Percentiles rank a stretch among this genome's conserved stretches.
phyloP scores from a whole-genome alignment of 331 rosid genomes.

The Malus hybrid region DNA sequence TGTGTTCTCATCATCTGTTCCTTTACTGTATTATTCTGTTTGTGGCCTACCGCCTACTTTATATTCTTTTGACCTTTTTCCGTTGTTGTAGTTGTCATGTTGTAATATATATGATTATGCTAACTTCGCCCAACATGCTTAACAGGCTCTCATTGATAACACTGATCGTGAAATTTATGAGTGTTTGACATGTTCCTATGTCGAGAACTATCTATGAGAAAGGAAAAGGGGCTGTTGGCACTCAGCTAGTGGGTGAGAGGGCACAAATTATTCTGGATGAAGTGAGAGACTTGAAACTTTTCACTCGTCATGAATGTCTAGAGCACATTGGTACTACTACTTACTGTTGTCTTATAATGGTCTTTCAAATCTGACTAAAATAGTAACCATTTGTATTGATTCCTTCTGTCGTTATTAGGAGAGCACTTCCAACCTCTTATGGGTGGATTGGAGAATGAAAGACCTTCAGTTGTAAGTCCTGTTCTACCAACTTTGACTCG shows the following conservation, averaged over 20 bases:
- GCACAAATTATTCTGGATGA: conserved; percentile 80
- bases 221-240: conserved; percentile 82
- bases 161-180: conserved; percentile 64
- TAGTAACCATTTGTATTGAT: conserved; percentile 10
- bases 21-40: background rate
- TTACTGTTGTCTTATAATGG: conserved; percentile 8
- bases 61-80: background rate
- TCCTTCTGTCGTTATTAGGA: conserved; percentile 41
- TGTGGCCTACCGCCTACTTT: background rate
- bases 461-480: conserved; percentile 50
- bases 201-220: conserved; percentile 43
- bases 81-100: background rate
- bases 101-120: background rate
- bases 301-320: conserved; percentile 64
- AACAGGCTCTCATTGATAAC: conserved; percentile 78
- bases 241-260: conserved; percentile 83
- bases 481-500: background rate
- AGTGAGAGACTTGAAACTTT: conserved; percentile 39
- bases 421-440: conserved; percentile 64
- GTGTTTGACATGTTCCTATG: conserved; percentile 63
- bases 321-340: conserved; percentile 83
- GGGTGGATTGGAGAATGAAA: conserved; percentile 44
- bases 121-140: conserved; percentile 3
- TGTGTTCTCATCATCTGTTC: background rate
- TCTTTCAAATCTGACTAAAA: background rate